Conservation (phyloP, 2,329 filamentous ascomycete genomes). For the Chrysoporthe puriensis region DNA sequence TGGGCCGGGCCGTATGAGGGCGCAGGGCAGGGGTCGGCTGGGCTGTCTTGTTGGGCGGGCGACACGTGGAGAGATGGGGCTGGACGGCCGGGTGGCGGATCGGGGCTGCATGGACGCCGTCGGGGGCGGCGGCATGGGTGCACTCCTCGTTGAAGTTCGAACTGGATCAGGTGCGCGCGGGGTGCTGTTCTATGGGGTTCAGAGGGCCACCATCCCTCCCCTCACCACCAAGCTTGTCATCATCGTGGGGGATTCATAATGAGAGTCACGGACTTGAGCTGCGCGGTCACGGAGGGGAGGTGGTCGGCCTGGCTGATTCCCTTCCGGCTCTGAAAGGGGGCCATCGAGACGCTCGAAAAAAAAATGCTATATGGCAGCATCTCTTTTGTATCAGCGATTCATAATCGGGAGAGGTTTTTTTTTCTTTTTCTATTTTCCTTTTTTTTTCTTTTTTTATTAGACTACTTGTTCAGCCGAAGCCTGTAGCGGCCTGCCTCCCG, state of each 20-base stretch:
- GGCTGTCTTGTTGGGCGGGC: not conserved
- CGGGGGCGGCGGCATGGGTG: no score
- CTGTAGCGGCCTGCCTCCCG: not conserved
- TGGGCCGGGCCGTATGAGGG: not conserved
- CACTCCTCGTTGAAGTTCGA: not conserved
- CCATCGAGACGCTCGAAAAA: not conserved
- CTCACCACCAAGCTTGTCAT: not conserved
- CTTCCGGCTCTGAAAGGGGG: not conserved
- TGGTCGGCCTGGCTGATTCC: not conserved
- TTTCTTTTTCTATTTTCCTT: no score
- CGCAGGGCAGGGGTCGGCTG: not conserved
- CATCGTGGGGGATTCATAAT: not conserved
- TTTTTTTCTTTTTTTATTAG: not conserved
- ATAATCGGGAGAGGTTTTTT: not conserved
- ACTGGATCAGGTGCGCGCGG: not conserved
- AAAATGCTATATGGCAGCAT: not conserved
- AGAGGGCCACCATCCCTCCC: not conserved
- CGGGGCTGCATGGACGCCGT: no score
- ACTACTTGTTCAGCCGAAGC: not conserved
- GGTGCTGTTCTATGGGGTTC: not conserved
- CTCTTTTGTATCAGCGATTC: conserved; percentile 8
- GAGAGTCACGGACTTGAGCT: not conserved
- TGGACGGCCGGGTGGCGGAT: not conserved
- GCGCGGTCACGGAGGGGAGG: not conserved
- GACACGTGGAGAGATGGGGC: not conserved